Base-by-base conservation (phyloP, 169 alveolate species). In the Plasmodium fragile region DNA sequence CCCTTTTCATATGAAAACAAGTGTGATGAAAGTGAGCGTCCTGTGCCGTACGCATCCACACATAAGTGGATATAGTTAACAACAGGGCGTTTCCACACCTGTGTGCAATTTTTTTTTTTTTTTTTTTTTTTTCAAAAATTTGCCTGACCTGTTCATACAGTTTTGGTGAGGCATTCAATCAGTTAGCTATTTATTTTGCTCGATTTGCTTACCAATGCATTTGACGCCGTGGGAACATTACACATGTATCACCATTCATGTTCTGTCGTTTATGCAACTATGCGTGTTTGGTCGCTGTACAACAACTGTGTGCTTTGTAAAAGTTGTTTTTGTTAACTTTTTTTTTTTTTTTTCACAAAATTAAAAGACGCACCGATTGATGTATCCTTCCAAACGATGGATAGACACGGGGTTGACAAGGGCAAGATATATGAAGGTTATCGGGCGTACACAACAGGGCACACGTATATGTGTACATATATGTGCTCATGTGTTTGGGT, bases 141-240 rank as follows among this genome's bases (percentile, higher is more conserved):
- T 43, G 79, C 65, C 75, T 55, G 82, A 83, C 45, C 22, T 83
- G 92, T 83, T 71, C 36, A 83, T 83, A 83, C 92, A 83, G 55
- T 41, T 71, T 25, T n/a, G 36, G 34, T 45, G 8, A 36, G 13
- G 2, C 18, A 34, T 8, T 13, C 18, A 22, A 34, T 49, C 43
- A 18, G 30, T 82, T 59, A 1, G 25, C 52, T 3, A 8, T 39
- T 39, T 69, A 69, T 69, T 69, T 28, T 25, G 10, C 36, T 32
- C 55, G 41, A 49, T n/a, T 22, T 65, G 22, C 59, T 78, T 78
- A 16, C 18, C 59, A 13, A 78, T 41, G 18, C 52, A 41, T 22
- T 22, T 78, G 6, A 78, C 32, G 18, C 32, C 59, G 59, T 49
- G 22, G 59, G 59, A 49, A 49, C 22, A 49, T 49, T 13, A 49